Base-by-base conservation (phyloP, 176 grass and related monocot species). In the Musa schizocarpa region DNA sequence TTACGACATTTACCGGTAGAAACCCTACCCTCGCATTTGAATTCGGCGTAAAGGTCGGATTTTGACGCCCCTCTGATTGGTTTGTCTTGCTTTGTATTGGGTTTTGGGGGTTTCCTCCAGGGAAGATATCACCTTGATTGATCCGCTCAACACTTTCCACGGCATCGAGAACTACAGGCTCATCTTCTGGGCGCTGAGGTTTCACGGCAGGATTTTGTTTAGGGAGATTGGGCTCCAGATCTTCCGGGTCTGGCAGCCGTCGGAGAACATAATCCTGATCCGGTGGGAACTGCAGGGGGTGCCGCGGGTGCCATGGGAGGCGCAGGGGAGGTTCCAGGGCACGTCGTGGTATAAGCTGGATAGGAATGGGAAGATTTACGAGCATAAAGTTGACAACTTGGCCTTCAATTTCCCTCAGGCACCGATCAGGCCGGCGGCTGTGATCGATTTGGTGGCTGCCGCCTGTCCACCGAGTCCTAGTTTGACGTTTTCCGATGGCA, bases 311-410 rank as follows among this genome's bases (percentile, higher is more conserved):
- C 95, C 90, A 0, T 99, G 95, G 95, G 95, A 99, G 81, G 85
- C 95, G n/a, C 84, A 76, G 54, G 90, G 95, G 61, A 89, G 79
- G 48, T 98, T 98, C 84, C 81, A 86, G 72, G 95, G 95, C 50
- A 93, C 90, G 9, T 98, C 95, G 6, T 82, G 90, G 71, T 98
- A 91, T 75, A 93, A 91, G 65, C 53, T 98, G 19, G 95, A 91
- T 64, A 72, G 90, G 75, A 91, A 93, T 8, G 95, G 95, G 53
- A 98, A 94, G 85, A 94, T 98, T 25, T 99, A 99, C 2, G 95
- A 99, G 81, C 95, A 99, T 78, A 99, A 91, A 82, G 90, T 99
- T 17, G 95, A 99, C 74, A 99, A 94, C 81, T 78, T 99, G 76
- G 95, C 88, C 20, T 66, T 99, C 53, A 92, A 94, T 86, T 99